Evolutionary conservation across 768 basidiomycete genomes (phyloP), one percentile per base, ranked within the genome.

Genomic region (Mycena vulgaris): DNA sequence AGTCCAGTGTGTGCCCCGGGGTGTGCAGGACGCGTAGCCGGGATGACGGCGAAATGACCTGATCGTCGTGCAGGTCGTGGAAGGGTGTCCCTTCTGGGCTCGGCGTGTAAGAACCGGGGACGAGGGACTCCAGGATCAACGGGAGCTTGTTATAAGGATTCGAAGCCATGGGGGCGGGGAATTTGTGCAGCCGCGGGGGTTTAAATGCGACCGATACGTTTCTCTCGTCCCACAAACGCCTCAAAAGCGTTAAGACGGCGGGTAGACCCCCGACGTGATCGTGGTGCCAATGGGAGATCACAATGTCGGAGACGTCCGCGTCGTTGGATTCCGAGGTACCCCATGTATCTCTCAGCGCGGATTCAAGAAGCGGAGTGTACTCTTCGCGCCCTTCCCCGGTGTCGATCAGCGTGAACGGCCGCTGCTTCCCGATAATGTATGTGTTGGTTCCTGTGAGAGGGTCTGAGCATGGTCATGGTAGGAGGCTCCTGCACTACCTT

Each of bases 1-100:
- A 96, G 79, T 99, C 97, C 52, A 82, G 75, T 0, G 97, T 98
- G 74, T 98, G 97, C 0, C 97, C 97, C 0, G 97, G 97, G 0
- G 95, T 92, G 77, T 95, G 91, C 0, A 98, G 75, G 27, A 98
- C 89, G 28, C 85, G 85, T 13, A 98, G 85, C 21, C 83, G 74
- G 5, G n/a, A n/a, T n/a, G 83, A 77, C 30, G 87, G 77, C 35
- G 79, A 64, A 42, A 94, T 76, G 2, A 79, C 76, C 75, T 95
- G 92, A 0, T 79, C 80, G 63, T 94, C 88, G 47, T 76, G 72
- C 17, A 94, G 82, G 65, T 90, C 87, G 64, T 94, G 92, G 66
- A 93, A 84, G 0, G 82, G 71, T 0, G 78, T 72, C 1, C 88
- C 89, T 0, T 78, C 72, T 0, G 84, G 77, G 40, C 80, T 75